Evolutionary conservation across 805 yeast species (phyloP).

Genomic region (Wickerhamomyces strasburgensis): DNA sequence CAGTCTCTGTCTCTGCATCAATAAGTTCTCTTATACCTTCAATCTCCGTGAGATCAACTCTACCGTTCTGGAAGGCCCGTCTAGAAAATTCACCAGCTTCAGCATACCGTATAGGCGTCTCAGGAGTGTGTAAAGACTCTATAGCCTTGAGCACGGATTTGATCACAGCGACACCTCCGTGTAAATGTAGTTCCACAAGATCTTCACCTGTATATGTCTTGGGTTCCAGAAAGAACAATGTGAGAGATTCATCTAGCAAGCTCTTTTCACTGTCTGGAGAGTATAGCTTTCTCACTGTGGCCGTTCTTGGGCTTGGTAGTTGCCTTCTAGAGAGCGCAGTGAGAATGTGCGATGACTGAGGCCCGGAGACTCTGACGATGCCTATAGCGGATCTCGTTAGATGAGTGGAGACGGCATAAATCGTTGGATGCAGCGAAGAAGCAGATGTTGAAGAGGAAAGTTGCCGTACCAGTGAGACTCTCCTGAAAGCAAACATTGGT

Average conservation of each 20-base stretch:
- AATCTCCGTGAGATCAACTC: conserved; percentile 80
- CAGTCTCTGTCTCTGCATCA: conserved; percentile 91
- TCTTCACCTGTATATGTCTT: conserved; percentile 92
- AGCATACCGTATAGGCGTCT: conserved; percentile 63
- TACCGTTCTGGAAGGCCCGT: conserved; percentile 80
- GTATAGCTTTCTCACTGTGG: conserved; percentile 56
- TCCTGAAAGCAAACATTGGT: no score
- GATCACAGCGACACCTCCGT: conserved; percentile 89
- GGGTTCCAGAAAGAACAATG: conserved; percentile 66
- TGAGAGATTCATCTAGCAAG: conserved; percentile 73
- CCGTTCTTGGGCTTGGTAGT: conserved; percentile 45
- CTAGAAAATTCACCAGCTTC: conserved; percentile 90
- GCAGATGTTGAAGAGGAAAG: no score
- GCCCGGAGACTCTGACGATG: conserved; percentile 78
- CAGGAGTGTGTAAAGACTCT: conserved; percentile 42
- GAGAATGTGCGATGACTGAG: conserved; percentile 40
- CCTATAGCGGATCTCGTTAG: conserved; percentile 82
- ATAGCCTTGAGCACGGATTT: conserved; percentile 64
- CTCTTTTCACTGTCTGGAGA: conserved; percentile 28
- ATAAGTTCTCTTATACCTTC: conserved; percentile 88
- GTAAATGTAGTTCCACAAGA: conserved; percentile 80
- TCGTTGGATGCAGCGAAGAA: conserved; percentile 64
- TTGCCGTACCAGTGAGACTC: no score
- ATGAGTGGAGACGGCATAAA: conserved; percentile 86
- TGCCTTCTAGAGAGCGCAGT: conserved; percentile 39